Base-by-base conservation (phyloP, 805 yeast species). In the Tetrapisispora pingtungensis region DNA sequence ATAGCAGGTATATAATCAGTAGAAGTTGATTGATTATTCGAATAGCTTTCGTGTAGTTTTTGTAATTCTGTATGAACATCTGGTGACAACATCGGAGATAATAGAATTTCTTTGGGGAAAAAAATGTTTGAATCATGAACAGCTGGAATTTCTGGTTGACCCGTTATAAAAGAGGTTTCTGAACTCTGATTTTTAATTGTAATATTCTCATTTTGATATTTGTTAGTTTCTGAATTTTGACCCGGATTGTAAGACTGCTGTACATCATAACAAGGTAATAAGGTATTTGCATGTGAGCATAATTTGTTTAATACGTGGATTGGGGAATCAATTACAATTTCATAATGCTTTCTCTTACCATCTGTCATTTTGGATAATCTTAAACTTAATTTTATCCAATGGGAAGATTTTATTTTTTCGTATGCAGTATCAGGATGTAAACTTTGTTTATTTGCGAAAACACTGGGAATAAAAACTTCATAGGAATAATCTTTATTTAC, bases 311-410 rank as follows among this genome's bases (percentile, higher is more conserved):
- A 67, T 4, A 93, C 71, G 56, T 84, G 94, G 47, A 93, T 80
- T 3, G 98, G 98, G 2, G 96, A 85, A 63, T 93, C 99, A 45
- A 93, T 90, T 46, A 87, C 80, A 37, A 93, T 84, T 66, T 93
- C 99, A 59, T 84, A 93, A 59, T 88, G 97, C 59, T 89, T 93
- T 38, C 95, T 70, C 58, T 85, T 85, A 12, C 69, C 73, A 39
- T 74, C 72, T 36, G 83, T 80, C n/a, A 71, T 58, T 51, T 74
- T 77, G 5, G 95, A 84, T 33, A 93, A 69, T 42, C 97, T 68
- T 42, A 93, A 66, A 50, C 95, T 83, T 14, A 93, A 74, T 65
- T 93, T 93, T 55, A 93, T 80, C 97, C 98, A 93, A 65, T 93
- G 99, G 56, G 85, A 90, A 7, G 93, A 74, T 65, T 87, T 89